Percentiles rank a stretch among this genome's conserved stretches.
These are phyloP conservation scores for Erigeron philadelphicus DNA, from an alignment of 140 eudicot genomes.

Conservation along the genomic window DNA sequence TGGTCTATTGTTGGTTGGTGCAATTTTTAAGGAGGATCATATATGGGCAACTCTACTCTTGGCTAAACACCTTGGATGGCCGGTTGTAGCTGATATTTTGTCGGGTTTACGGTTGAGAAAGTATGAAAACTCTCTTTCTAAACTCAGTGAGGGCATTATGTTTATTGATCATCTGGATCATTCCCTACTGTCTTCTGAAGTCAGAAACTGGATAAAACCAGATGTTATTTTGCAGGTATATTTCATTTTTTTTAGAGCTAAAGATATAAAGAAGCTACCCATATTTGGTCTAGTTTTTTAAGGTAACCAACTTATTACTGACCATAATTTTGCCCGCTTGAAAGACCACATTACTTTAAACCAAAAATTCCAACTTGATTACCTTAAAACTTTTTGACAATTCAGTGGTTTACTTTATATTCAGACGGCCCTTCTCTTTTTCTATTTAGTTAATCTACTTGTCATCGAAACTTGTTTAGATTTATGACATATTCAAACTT, in stretches of 20 bases:
- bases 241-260: neutral
- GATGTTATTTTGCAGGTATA: constrained; percentile 87
- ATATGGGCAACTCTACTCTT: constrained; percentile 78
- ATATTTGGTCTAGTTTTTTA: neutral
- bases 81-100: constrained; percentile 71
- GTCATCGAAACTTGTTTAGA: constrained; percentile 12
- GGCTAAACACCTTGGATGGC: constrained; percentile 83
- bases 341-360: neutral
- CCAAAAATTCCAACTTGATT: neutral
- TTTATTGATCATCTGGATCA: constrained; percentile 92
- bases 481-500: constrained; percentile 6
- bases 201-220: constrained; percentile 52
- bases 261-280: neutral
- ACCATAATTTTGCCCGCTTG: neutral
- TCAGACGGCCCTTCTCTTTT: neutral
- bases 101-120: constrained; percentile 81
- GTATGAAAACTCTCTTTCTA: constrained; percentile 37
- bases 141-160: constrained; percentile 37
- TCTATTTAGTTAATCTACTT: constrained; percentile 10
- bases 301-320: neutral
- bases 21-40: constrained; percentile 64
- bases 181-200: constrained; percentile 45
- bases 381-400: neutral
- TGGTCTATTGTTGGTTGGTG: constrained; percentile 68
- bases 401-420: neutral